These are phyloP conservation scores for Bidens hawaiensis DNA, from an alignment of 140 eudicot species.

Conservation along the genomic window DNA sequence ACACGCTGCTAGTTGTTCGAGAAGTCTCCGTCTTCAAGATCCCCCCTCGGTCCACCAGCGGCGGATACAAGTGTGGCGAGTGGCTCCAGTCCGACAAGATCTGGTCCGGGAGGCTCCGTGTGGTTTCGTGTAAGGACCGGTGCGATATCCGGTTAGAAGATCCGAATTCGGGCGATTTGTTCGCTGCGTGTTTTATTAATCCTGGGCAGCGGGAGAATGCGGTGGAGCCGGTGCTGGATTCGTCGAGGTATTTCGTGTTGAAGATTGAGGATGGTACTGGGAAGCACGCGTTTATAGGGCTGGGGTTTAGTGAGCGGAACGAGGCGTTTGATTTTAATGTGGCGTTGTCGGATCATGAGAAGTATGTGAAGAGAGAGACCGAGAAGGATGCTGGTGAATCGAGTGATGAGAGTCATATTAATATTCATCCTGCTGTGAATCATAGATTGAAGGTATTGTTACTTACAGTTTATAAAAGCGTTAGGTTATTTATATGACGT, in stretches of 20 bases:
- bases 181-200: slow-evolving; percentile 81
- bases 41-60: slow-evolving; percentile 89
- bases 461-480: slow-evolving; percentile 3
- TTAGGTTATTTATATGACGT: too few species aligned
- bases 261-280: slow-evolving; percentile 93
- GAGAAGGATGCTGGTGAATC: slow-evolving; percentile 58
- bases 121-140: slow-evolving; percentile 68
- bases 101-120: slow-evolving; percentile 97
- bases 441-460: slow-evolving; percentile 83
- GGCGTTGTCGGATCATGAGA: slow-evolving; percentile 95
- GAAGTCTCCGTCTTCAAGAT: slow-evolving; percentile 89
- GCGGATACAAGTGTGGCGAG: slow-evolving; percentile 99
- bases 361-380: slow-evolving; percentile 74
- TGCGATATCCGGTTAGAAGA: slow-evolving; percentile 98
- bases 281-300: slow-evolving; percentile 85
- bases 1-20: slow-evolving; percentile 91
- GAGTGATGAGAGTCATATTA: slow-evolving; percentile 49
- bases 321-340: slow-evolving; percentile 99
- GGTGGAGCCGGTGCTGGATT: slow-evolving; percentile 84
- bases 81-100: slow-evolving; percentile 99
- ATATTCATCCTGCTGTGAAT: slow-evolving; percentile 97
- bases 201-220: slow-evolving; percentile 86
- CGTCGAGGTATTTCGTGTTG: slow-evolving; percentile 83
- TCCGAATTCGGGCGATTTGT: slow-evolving; percentile 84
- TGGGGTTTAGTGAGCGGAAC: slow-evolving; percentile 89